Evolutionary conservation across 352 stramenopile species (phyloP).

Genomic region (Phytophthora nicotianae): DNA sequence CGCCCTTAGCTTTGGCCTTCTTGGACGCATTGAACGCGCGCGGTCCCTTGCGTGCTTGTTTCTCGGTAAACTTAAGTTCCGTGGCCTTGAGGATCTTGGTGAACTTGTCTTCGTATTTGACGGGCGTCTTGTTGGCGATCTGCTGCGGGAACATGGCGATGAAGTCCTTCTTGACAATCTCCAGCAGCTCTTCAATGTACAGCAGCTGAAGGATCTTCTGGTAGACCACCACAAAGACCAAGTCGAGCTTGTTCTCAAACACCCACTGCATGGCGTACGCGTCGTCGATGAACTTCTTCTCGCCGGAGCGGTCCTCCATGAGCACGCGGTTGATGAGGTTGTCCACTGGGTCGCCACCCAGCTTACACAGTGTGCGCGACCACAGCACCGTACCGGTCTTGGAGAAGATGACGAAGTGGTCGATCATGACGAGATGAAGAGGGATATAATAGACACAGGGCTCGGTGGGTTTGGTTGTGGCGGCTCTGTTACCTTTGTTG

Average conservation of each 20-base stretch:
- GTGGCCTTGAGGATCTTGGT: conserved; percentile 76
- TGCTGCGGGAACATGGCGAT: conserved; percentile 73
- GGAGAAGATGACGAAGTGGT: conserved; percentile 93
- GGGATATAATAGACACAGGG: too few relatives aligned
- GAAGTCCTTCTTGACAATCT: conserved; percentile 89
- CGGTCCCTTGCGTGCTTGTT: conserved; percentile 61
- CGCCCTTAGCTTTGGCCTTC: conserved; percentile 68
- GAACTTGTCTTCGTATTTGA: conserved; percentile 85
- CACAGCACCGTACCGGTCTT: conserved; percentile 91
- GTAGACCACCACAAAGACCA: conserved; percentile 93
- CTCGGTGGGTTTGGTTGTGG: conserved; percentile 10
- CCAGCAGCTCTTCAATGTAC: conserved; percentile 92
- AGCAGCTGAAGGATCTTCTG: conserved; percentile 91
- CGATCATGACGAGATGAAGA: conserved; percentile 74
- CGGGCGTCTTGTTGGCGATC: conserved; percentile 73
- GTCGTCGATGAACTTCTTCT: conserved; percentile 87
- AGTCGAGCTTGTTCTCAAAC: conserved; percentile 92
- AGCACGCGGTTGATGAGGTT: conserved; percentile 90
- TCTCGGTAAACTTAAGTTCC: conserved; percentile 72
- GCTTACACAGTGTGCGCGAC: conserved; percentile 87
- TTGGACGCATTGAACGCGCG: conserved; percentile 69
- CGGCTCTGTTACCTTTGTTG: conserved; percentile 9
- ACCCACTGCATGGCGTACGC: conserved; percentile 91
- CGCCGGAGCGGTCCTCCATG: conserved; percentile 88
- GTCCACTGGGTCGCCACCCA: conserved; percentile 87